Percentiles rank a stretch among this genome's conserved stretches.
These are phyloP conservation scores for Amphichorda felina DNA, from an alignment of 2,329 filamentous ascomycete species.

Conservation along the genomic window DNA sequence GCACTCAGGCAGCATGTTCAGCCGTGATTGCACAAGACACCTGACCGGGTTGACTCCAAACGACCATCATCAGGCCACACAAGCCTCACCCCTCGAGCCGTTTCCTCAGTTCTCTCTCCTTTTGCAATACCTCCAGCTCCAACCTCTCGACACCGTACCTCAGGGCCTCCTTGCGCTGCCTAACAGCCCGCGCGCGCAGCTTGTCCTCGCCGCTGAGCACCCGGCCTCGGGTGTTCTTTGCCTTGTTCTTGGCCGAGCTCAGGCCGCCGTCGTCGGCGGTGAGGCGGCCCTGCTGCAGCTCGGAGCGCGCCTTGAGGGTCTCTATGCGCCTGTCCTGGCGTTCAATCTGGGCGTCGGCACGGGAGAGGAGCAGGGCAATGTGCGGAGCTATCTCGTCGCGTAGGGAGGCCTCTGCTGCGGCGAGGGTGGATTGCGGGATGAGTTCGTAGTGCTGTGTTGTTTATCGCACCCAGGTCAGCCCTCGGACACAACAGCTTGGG, in stretches of 20 bases:
- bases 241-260: constrained; percentile 6
- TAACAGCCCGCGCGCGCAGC: constrained; percentile 46
- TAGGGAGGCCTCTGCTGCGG: constrained; percentile 70
- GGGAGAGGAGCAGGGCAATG: constrained; percentile 64
- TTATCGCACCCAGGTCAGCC: neutral
- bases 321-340: constrained; percentile 75
- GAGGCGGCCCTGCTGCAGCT: constrained; percentile 66
- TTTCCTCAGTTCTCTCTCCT: constrained; percentile 46
- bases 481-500: neutral
- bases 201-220: constrained; percentile 41
- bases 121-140: constrained; percentile 75
- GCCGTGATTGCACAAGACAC: too few species aligned
- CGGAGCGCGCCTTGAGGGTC: constrained; percentile 68
- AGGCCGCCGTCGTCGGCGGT: constrained; percentile 10
- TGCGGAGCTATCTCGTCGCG: constrained; percentile 86
- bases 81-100: constrained; percentile 23
- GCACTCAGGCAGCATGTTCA: too few species aligned
- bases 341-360: constrained; percentile 74
- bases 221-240: constrained; percentile 6
- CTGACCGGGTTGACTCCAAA: too few species aligned
- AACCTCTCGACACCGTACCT: constrained; percentile 79
- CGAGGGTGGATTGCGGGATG: constrained; percentile 73
- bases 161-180: constrained; percentile 73
- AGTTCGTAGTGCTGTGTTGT: constrained; percentile 72
- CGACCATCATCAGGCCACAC: too few species aligned